These are phyloP conservation scores for Trichomonas tenax DNA, from an alignment of 208 protist genomes.

Conservation along the genomic window DNA sequence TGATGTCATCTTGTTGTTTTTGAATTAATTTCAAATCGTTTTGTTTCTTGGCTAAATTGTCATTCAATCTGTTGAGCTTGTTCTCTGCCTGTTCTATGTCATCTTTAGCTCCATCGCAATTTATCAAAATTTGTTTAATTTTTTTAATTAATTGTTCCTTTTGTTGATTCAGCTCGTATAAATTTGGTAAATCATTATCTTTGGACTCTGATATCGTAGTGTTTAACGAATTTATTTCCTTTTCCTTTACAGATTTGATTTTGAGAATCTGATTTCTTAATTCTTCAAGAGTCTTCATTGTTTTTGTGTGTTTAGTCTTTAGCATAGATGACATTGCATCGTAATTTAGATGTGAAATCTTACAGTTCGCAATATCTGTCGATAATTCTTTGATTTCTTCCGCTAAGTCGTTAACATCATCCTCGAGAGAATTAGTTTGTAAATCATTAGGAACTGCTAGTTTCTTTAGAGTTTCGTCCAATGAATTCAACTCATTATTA, in stretches of 20 bases:
- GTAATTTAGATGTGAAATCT: background rate
- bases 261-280: background rate
- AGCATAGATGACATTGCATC: background rate
- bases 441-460: background rate
- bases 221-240: background rate
- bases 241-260: background rate
- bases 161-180: background rate
- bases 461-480: background rate
- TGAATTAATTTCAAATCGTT: background rate
- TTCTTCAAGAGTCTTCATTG: background rate
- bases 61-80: background rate
- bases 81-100: background rate
- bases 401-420: background rate
- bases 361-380: background rate
- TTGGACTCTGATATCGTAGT: background rate
- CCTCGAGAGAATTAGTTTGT: background rate
- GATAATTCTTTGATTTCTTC: background rate
- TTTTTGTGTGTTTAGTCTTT: background rate
- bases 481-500: background rate
- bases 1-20: background rate
- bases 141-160: background rate
- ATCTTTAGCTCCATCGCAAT: background rate
- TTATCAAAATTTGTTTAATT: background rate
- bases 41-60: background rate
- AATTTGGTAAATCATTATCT: background rate